Evolutionary conservation across 768 basidiomycete genomes (phyloP), one percentile per base, ranked within the genome.

Genomic region (Auriculariales sp.): DNA sequence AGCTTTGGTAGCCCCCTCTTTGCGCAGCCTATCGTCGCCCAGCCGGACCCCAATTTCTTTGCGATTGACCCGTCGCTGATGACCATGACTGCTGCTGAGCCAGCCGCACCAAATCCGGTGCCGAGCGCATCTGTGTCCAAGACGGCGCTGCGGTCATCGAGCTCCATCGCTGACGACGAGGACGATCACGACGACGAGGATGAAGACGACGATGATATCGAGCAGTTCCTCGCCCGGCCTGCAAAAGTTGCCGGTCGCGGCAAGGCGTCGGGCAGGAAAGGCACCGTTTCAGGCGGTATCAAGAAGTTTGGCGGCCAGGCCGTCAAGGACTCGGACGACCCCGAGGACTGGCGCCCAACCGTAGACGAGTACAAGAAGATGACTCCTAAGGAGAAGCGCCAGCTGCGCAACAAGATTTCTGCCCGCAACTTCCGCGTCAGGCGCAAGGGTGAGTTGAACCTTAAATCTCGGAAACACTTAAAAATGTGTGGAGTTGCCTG

Each of bases 301-400:
- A 56, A 55, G n/a, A 64, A 60, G 54, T 29, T 47, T 59, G 11
- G 3, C 50, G 35, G 50, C 57, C 46, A 49, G 52, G 70, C 57
- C 66, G 69, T 65, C 6, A 69, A 71, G 7, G 71, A 73, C 32
- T 70, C 75, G 4, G 73, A 77, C 39, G 74, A 76, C 24, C 63
- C 79, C 3, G 83, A 82, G 28, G 84, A 90, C 56, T 89, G 87
- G 84, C 75, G 87, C 46, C 89, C 88, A 6, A 75, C 79, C 3
- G 83, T 91, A 0, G 94, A 95, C 55, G 91, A 92, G 54, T 95
- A 97, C 69, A 82, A 87, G 61, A 97, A 90, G 65, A 85, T 99
- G 77, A 79, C 79, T 4, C 83, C 81, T 59, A 97, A 94, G 68
- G 93, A 98, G 70, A 98, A 98, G 66, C 70, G 95, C 7, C 94